A percentile compares a stretch with the other conserved stretches of the same genome.
Conservation (phyloP, 169 alveolate genomes). For the Pseudocohnilembus persalinus region DNA sequence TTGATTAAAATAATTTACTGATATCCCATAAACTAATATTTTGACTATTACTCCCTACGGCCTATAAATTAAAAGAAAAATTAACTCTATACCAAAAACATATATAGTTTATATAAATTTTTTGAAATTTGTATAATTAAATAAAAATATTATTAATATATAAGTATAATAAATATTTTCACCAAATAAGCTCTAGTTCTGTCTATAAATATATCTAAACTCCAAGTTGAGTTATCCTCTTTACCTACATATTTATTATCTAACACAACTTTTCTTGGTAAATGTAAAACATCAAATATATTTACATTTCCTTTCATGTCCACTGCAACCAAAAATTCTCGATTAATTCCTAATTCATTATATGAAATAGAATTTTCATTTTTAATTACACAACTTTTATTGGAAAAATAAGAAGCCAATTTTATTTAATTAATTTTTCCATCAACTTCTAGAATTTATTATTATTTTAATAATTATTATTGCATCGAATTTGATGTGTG, state of each 20-base stretch:
- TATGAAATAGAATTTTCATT: neutral
- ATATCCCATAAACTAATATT: neutral
- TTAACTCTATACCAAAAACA: neutral
- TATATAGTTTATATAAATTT: no score
- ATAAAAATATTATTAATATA: no score
- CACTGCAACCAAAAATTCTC: neutral
- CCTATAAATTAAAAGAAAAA: neutral
- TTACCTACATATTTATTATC: neutral
- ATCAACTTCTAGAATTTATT: neutral
- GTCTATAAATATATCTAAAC: neutral
- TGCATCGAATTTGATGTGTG: no score
- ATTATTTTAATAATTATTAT: no score
- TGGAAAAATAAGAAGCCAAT: neutral
- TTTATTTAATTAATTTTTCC: neutral
- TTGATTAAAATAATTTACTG: neutral
- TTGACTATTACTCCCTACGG: neutral
- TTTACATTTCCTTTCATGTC: neutral
- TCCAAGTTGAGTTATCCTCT: neutral
- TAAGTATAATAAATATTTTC: neutral
- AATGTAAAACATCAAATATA: neutral
- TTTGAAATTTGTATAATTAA: no score
- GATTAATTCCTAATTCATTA: no score
- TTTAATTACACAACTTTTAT: no score
- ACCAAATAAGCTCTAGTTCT: neutral
- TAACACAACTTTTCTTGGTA: neutral